phyloP scores from a whole-genome alignment of 2,329 filamentous ascomycete species.

The Mycogone perniciosa region DNA sequence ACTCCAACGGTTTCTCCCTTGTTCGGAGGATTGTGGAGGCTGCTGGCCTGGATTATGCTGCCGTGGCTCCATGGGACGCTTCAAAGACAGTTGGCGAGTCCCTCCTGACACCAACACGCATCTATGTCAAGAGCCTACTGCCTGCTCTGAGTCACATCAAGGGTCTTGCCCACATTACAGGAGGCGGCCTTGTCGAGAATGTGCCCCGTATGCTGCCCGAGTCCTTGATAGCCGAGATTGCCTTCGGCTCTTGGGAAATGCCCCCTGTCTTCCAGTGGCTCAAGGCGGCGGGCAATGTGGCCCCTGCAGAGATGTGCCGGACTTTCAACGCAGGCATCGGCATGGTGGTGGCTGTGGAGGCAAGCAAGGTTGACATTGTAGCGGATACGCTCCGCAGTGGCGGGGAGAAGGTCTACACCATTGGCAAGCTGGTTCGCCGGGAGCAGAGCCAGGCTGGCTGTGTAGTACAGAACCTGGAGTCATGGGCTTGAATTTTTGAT shows the following conservation, averaged over 20 bases:
- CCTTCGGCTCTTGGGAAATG: slow-evolving; percentile 68
- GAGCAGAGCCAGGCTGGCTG: slow-evolving; percentile 31
- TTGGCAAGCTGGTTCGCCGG: slow-evolving; percentile 65
- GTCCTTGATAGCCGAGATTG: slow-evolving; percentile 71
- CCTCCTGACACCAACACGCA: slow-evolving; percentile 82
- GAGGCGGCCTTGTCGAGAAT: slow-evolving; percentile 88
- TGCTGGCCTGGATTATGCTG: slow-evolving; percentile 63
- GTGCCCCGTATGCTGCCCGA: slow-evolving; percentile 86
- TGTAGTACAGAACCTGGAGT: slow-evolving; percentile 28
- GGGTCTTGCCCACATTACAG: slow-evolving; percentile 94
- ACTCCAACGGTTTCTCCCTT: slow-evolving; percentile 98
- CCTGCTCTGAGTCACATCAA: slow-evolving; percentile 66
- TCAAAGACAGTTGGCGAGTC: slow-evolving; percentile 61
- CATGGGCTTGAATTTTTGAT: slow-evolving; percentile 20
- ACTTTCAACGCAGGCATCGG: slow-evolving; percentile 95
- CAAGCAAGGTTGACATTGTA: slow-evolving; percentile 56
- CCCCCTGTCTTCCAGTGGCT: slow-evolving; percentile 84
- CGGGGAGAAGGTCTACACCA: slow-evolving; percentile 66
- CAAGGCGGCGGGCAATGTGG: slow-evolving; percentile 64
- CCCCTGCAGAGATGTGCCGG: slow-evolving; percentile 72
- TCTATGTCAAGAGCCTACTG: slow-evolving; percentile 83
- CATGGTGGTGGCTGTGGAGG: slow-evolving; percentile 80
- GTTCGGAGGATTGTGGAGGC: slow-evolving; percentile 80
- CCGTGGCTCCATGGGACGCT: slow-evolving; percentile 69
- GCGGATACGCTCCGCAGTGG: slow-evolving; percentile 49